Conservation (phyloP, 768 basidiomycete species). For the Amyloporia xantha region DNA sequence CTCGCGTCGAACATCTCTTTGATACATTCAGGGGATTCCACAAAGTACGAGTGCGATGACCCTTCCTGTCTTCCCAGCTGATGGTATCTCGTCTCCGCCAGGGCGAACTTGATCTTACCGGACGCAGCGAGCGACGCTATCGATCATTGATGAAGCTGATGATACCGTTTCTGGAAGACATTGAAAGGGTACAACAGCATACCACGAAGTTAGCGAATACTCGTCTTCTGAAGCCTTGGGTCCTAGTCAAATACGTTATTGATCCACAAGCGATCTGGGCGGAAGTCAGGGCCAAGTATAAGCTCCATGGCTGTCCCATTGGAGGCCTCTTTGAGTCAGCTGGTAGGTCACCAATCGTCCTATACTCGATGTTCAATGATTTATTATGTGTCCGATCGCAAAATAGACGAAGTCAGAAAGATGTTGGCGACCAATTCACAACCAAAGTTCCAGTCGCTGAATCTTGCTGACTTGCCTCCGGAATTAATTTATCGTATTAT, state of each 20-base stretch:
- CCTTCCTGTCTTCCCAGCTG: background rate
- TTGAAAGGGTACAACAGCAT: background rate
- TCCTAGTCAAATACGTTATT: too few species aligned
- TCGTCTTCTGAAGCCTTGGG: too few species aligned
- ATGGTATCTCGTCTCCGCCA: background rate
- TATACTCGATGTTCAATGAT: too few species aligned
- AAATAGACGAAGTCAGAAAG: background rate
- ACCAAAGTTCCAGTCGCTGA: background rate
- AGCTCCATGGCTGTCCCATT: too few species aligned
- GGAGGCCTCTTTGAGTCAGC: too few species aligned
- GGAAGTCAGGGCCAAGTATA: background rate
- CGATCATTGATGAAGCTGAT: background rate
- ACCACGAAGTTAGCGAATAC: too few species aligned
- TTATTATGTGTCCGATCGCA: too few species aligned
- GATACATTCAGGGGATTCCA: too few species aligned
- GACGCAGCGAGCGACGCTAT: background rate
- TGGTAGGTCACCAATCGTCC: too few species aligned
- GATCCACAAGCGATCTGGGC: background rate
- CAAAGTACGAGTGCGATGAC: too few species aligned
- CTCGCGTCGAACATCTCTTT: too few species aligned
- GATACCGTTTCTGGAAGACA: background rate
- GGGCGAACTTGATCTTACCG: background rate
- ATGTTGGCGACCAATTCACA: background rate
- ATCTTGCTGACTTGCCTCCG: background rate
- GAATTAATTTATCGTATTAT: background rate